phyloP scores from a whole-genome alignment of 2,329 filamentous ascomycete genomes.

The Fusarium sp. region DNA sequence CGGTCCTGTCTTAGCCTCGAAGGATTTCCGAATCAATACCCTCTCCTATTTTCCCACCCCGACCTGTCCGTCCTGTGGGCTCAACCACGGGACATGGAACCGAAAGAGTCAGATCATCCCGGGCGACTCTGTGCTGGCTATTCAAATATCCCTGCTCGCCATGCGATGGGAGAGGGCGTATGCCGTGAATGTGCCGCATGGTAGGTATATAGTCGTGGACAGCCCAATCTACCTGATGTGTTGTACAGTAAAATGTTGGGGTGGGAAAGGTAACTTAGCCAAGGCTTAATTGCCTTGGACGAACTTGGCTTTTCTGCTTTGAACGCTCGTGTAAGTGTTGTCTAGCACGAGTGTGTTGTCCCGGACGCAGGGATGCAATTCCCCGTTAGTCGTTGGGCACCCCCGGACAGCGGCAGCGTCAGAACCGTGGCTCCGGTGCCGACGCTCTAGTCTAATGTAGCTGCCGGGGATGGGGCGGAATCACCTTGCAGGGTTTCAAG shows the following conservation, averaged over 20 bases:
- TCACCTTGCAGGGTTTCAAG: constrained; percentile 28
- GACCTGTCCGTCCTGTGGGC: constrained; percentile 17
- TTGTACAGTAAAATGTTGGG: not conserved
- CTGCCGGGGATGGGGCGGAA: constrained; percentile 32
- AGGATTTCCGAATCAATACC: constrained; percentile 18
- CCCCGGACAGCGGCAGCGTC: constrained; percentile 38
- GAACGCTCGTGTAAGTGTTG: constrained; percentile 18
- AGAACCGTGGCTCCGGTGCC: constrained; percentile 45
- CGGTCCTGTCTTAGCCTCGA: constrained; percentile 38
- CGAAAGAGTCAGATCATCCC: constrained; percentile 34
- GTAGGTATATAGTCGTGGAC: not conserved
- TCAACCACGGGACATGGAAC: constrained; percentile 28
- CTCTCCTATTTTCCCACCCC: constrained; percentile 24
- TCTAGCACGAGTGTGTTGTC: constrained; percentile 7
- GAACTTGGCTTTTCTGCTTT: not conserved
- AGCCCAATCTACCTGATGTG: not conserved
- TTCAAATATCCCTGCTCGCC: constrained; percentile 32
- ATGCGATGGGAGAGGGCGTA: constrained; percentile 24
- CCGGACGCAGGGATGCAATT: constrained; percentile 36
- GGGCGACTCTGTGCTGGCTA: constrained; percentile 17
- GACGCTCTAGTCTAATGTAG: constrained; percentile 23
- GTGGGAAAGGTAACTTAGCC: constrained; percentile 3
- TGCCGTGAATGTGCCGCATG: constrained; percentile 36
- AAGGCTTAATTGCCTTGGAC: not conserved
- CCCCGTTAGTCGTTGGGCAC: constrained; percentile 23